These are phyloP conservation scores for Mycena rebaudengoi DNA, from an alignment of 768 basidiomycete species.

Conservation along the genomic window DNA sequence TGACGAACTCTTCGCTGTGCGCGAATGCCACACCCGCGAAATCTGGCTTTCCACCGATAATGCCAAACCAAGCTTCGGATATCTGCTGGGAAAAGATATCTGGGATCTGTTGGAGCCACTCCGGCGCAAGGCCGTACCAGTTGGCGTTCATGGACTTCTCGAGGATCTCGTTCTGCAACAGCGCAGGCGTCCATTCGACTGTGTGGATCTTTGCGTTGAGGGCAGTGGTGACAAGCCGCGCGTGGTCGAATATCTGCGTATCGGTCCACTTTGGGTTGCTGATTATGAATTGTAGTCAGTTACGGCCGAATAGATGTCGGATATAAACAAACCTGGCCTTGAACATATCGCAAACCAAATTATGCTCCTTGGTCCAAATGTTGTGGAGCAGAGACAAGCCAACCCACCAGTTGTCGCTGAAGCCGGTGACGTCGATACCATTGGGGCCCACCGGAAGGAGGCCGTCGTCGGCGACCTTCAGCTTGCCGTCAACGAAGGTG, in stretches of 20 bases:
- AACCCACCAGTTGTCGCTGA: conserved; percentile 21
- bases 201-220: conserved; percentile 28
- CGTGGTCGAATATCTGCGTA: conserved; percentile 20
- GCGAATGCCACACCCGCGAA: conserved; percentile 24
- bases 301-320: not conserved
- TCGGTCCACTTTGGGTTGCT: conserved; percentile 23
- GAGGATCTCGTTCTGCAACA: conserved; percentile 13
- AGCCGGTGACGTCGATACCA: conserved; percentile 16
- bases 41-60: conserved; percentile 18
- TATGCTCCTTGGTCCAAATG: conserved; percentile 22
- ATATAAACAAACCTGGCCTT: not conserved
- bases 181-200: conserved; percentile 24
- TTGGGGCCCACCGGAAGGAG: conserved; percentile 12
- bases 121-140: conserved; percentile 20
- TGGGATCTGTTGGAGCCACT: conserved; percentile 4
- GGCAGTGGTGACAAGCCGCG: conserved; percentile 22
- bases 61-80: conserved; percentile 13
- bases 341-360: conserved; percentile 24
- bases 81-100: conserved; percentile 13
- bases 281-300: not conserved
- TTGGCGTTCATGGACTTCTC: conserved; percentile 12
- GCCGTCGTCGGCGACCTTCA: conserved; percentile 8
- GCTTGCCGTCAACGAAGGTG: conserved; percentile 12
- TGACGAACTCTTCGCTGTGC: conserved; percentile 25
- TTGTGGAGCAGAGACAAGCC: conserved; percentile 21